Percentiles rank a stretch among this genome's conserved stretches.
These are phyloP conservation scores for Lyophyllum shimeji DNA, from an alignment of 768 basidiomycete species.

Conservation along the genomic window DNA sequence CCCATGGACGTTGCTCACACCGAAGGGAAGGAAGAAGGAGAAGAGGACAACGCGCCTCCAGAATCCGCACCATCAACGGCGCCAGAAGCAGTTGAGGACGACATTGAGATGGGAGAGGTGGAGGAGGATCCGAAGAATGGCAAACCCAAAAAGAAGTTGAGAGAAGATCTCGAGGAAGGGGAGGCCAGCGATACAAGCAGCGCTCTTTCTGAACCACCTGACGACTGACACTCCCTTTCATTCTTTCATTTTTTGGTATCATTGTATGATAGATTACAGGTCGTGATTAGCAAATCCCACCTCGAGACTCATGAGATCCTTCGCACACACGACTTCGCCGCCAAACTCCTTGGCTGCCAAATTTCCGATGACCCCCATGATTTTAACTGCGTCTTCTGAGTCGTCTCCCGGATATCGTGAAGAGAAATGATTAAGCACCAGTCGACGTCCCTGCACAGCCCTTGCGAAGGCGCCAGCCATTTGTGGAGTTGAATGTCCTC, in stretches of 20 bases:
- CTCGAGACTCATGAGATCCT: conserved; percentile 73
- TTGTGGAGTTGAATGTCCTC: conserved; percentile 91
- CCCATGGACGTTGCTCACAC: conserved; percentile 4
- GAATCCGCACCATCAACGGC: conserved; percentile 16
- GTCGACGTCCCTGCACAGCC: conserved; percentile 53
- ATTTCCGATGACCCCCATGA: conserved; percentile 63
- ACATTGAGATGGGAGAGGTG: conserved; percentile 92
- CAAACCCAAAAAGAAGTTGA: conserved; percentile 51
- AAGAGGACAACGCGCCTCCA: conserved; percentile 36
- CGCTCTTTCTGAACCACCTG: conserved; percentile 74
- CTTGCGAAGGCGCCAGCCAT: conserved; percentile 85
- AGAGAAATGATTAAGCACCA: conserved; percentile 87
- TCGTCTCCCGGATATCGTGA: conserved; percentile 74
- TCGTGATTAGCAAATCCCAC: conserved; percentile 38
- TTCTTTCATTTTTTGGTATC: conserved; percentile 12
- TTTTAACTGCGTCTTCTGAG: conserved; percentile 42
- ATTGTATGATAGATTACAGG: conserved; percentile 16
- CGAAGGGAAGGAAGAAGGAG: conserved; percentile 36
- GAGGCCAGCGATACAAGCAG: conserved; percentile 84
- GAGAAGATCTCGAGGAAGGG: conserved; percentile 83
- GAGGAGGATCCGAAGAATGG: conserved; percentile 63
- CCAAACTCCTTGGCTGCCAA: conserved; percentile 56
- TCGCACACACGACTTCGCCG: conserved; percentile 64
- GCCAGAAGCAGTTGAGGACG: conserved; percentile 41
- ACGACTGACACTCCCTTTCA: conserved; percentile 36